phyloP scores from a whole-genome alignment of 305 asterid species.

The Stenogyne calaminthoides region DNA sequence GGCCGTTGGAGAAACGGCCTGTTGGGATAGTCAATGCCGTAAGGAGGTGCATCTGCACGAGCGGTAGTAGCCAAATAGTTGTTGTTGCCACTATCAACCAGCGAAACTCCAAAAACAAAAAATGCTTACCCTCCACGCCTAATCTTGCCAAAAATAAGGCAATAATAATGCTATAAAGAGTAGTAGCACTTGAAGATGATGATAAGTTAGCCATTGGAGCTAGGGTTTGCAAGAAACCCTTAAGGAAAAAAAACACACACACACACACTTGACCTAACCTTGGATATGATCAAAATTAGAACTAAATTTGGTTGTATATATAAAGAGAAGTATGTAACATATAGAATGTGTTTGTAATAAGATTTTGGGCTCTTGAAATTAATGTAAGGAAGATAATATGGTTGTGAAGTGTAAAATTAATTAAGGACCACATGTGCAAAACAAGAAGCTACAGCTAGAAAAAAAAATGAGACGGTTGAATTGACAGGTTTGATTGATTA shows the following conservation, averaged over 20 bases:
- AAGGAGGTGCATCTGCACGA: conserved; percentile 77
- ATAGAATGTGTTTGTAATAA: neutral
- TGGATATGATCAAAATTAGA: conserved; percentile 24
- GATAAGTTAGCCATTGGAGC: conserved; percentile 21
- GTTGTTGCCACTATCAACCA: conserved; percentile 82
- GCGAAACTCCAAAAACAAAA: conserved; percentile 78
- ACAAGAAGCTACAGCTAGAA: conserved; percentile 6
- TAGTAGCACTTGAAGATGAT: conserved; percentile 23
- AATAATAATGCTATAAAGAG: conserved; percentile 25
- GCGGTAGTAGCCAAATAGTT: conserved; percentile 70
- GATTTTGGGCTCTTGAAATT: conserved; percentile 17
- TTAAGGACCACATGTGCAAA: conserved; percentile 19
- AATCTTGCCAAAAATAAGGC: conserved; percentile 35
- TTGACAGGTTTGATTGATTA: conserved; percentile 20
- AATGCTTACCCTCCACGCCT: conserved; percentile 47
- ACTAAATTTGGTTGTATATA: conserved; percentile 5
- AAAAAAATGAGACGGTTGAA: conserved; percentile 30
- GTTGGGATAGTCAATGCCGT: conserved; percentile 83
- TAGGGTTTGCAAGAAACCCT: neutral
- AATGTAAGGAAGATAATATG: conserved; percentile 22
- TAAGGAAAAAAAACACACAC: neutral
- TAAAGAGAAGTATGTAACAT: neutral
- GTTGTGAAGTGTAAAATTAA: conserved; percentile 38
- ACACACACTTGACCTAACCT: neutral
- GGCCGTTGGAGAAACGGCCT: conserved; percentile 86